Evolutionary conservation across 2,329 filamentous ascomycete species (phyloP).

Genomic region (Nemania abortiva): DNA sequence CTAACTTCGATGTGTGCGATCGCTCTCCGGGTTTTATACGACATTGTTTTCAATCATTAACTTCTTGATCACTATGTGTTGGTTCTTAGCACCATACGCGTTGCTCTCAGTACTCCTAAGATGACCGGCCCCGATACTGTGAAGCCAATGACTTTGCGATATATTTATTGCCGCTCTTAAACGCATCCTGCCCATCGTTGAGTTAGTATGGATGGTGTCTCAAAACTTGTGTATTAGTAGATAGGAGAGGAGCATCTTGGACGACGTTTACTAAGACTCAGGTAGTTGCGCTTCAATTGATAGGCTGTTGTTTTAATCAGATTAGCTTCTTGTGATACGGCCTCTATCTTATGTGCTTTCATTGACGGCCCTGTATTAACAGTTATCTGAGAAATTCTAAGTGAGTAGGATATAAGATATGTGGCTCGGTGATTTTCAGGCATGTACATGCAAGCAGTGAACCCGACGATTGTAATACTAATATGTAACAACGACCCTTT

Average conservation of each 20-base stretch:
- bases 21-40: neutral
- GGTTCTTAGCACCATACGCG: neutral
- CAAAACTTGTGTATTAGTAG: constrained; percentile 14
- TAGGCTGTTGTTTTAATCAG: neutral
- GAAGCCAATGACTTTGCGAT: neutral
- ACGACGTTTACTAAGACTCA: neutral
- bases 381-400: neutral
- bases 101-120: neutral
- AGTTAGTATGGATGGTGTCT: neutral
- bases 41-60: neutral
- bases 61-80: neutral
- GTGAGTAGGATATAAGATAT: neutral
- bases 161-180: neutral
- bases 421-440: too few relatives aligned
- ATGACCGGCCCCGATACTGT: neutral
- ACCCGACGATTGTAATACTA: too few relatives aligned
- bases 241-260: neutral
- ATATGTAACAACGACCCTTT: too few relatives aligned
- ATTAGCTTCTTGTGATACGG: neutral
- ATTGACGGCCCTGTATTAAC: neutral
- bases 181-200: neutral
- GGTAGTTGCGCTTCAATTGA: neutral
- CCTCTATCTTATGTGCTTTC: neutral
- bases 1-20: neutral
- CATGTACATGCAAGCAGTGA: too few relatives aligned